Conservation (phyloP, 306 rosid species). For the Abrus pulchellus region DNA sequence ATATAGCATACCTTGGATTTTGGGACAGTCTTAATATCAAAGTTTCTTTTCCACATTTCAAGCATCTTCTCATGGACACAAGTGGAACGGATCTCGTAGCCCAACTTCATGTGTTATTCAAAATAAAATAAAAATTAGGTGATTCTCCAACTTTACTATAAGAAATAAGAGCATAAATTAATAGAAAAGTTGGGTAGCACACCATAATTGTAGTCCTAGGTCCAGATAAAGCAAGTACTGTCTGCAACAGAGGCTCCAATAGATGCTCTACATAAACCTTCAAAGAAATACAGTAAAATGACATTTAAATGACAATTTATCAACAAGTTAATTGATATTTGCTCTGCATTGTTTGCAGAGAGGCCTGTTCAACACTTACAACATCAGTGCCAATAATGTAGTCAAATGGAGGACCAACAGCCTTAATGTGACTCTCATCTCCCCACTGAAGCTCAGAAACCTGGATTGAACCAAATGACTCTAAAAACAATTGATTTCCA, state of each 20-base stretch:
- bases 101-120: constrained; percentile 67
- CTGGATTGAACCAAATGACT: constrained; percentile 82
- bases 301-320: constrained; percentile 26
- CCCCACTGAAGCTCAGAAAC: constrained; percentile 94
- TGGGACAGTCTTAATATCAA: constrained; percentile 79
- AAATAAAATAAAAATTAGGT: constrained; percentile 30
- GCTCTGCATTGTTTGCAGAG: constrained; percentile 29
- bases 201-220: constrained; percentile 88
- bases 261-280: constrained; percentile 92
- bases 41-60: constrained; percentile 81
- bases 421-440: constrained; percentile 76
- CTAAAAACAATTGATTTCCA: constrained; percentile 57
- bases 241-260: constrained; percentile 83
- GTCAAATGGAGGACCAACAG: constrained; percentile 90
- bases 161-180: constrained; percentile 13
- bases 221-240: constrained; percentile 83
- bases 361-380: constrained; percentile 61
- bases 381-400: constrained; percentile 92
- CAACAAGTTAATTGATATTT: constrained; percentile 4
- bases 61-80: constrained; percentile 94
- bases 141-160: constrained; percentile 10
- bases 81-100: constrained; percentile 88
- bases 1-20: constrained; percentile 73
- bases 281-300: constrained; percentile 24
- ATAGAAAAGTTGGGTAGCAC: constrained; percentile 27